phyloP scores from a whole-genome alignment of 352 stramenopile genomes.

The Pythium sp. region DNA sequence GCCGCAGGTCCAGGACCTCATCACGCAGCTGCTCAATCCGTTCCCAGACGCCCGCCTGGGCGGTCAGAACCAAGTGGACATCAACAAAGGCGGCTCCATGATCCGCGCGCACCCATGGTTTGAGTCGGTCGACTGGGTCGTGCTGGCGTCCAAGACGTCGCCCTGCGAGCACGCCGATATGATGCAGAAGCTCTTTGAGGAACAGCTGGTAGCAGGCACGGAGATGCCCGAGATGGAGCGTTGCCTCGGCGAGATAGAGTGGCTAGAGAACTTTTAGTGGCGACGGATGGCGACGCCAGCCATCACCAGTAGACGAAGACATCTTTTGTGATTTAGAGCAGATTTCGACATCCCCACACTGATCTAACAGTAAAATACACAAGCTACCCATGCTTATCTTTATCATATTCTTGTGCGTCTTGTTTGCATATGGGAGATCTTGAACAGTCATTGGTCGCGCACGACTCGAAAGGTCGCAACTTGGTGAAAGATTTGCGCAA shows the following conservation, averaged over 20 bases:
- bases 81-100: conserved; percentile 71
- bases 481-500: neutral
- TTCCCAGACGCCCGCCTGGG: conserved; percentile 66
- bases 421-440: neutral
- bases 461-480: neutral
- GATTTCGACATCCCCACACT: neutral
- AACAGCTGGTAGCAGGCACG: conserved; percentile 35
- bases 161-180: conserved; percentile 43
- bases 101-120: conserved; percentile 85
- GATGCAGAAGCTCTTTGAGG: conserved; percentile 56
- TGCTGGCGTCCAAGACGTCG: conserved; percentile 68
- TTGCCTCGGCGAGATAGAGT: conserved; percentile 59
- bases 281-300: neutral
- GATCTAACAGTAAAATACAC: neutral
- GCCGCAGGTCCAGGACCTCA: conserved; percentile 45
- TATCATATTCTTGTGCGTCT: too few relatives aligned
- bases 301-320: neutral
- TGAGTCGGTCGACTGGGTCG: conserved; percentile 69
- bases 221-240: conserved; percentile 68
- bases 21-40: conserved; percentile 70
- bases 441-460: neutral
- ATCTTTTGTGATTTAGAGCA: conserved; percentile 6
- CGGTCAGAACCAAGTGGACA: conserved; percentile 72
- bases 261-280: conserved; percentile 75
- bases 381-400: neutral